phyloP scores from a whole-genome alignment of 495 filamentous ascomycete species.

The Cercophora samala region DNA sequence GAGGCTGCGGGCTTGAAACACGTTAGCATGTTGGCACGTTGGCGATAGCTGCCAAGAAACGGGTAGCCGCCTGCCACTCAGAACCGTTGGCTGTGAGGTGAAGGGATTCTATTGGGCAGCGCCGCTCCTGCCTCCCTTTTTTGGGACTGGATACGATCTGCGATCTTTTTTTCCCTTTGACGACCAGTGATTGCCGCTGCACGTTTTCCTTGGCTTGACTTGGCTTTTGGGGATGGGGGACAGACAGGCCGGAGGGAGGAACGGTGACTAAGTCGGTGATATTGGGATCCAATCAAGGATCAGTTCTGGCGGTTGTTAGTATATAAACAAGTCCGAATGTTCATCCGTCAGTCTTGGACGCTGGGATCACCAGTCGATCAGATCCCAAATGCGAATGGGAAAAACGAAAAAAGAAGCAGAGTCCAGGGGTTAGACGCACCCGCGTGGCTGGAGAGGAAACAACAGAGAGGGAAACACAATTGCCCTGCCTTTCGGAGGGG shows the following conservation, averaged over 20 bases:
- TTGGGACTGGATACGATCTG: neutral
- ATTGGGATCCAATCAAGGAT: neutral
- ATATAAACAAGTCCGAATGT: neutral
- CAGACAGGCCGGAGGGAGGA: neutral
- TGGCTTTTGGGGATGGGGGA: neutral
- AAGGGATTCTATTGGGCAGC: neutral
- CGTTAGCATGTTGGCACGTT: too few species aligned
- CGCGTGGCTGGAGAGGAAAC: neutral
- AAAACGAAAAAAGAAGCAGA: neutral
- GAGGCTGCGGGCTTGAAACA: neutral
- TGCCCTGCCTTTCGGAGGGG: too few species aligned
- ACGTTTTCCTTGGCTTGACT: neutral
- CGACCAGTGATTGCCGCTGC: neutral
- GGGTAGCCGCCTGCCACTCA: neutral
- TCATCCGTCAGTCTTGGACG: neutral
- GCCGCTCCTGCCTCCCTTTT: neutral
- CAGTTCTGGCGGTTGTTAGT: neutral
- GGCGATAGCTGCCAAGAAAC: neutral
- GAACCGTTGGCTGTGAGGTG: neutral
- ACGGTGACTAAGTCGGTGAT: neutral
- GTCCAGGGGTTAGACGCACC: neutral
- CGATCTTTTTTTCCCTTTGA: neutral
- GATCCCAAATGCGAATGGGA: neutral
- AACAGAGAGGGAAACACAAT: neutral
- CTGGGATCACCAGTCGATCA: neutral